A percentile compares a stretch with the other conserved stretches of the same genome.
Conservation (phyloP, 2,329 filamentous ascomycete genomes). For the Lomentospora prolificans region DNA sequence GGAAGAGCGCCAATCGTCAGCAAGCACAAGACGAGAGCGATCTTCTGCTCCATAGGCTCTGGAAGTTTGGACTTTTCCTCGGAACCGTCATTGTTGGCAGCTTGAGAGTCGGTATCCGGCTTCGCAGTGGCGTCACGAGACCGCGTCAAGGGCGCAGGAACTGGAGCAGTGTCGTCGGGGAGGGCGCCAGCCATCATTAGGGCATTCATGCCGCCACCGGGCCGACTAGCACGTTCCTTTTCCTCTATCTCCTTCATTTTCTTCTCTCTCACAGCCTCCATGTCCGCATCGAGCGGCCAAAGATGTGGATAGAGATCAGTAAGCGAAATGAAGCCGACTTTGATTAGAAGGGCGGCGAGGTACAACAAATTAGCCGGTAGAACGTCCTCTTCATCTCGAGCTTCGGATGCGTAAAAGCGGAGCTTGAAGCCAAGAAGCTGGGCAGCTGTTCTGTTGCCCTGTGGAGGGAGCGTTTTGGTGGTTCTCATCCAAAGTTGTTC, state of each 20-base stretch:
- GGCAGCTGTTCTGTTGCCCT: conserved; percentile 83
- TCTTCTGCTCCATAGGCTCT: conserved; percentile 80
- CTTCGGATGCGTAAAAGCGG: conserved; percentile 80
- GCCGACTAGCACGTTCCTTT: conserved; percentile 60
- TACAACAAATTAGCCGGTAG: conserved; percentile 90
- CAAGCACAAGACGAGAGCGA: conserved; percentile 71
- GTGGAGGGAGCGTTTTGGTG: conserved; percentile 73
- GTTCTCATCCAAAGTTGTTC: conserved; percentile 66
- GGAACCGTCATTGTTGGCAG: conserved; percentile 23
- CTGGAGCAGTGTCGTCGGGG: conserved; percentile 63
- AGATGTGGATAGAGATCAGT: conserved; percentile 86
- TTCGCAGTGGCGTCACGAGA: conserved; percentile 44
- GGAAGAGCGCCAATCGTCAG: conserved; percentile 87
- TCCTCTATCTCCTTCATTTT: conserved; percentile 69
- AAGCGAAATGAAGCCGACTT: conserved; percentile 92
- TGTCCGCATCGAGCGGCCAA: conserved; percentile 73
- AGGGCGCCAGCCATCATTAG: conserved; percentile 79
- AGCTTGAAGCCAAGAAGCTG: conserved; percentile 96
- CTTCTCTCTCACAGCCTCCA: conserved; percentile 63
- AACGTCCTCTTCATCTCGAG: conserved; percentile 63
- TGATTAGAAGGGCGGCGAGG: conserved; percentile 83
- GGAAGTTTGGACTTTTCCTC: conserved; percentile 46
- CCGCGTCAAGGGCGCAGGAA: conserved; percentile 28
- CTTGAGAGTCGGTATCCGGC: conserved; percentile 18
- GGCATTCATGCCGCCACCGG: conserved; percentile 69